Conservation (phyloP, 192 early-diverging fungal species). For the Rhizophagus prolifer region DNA sequence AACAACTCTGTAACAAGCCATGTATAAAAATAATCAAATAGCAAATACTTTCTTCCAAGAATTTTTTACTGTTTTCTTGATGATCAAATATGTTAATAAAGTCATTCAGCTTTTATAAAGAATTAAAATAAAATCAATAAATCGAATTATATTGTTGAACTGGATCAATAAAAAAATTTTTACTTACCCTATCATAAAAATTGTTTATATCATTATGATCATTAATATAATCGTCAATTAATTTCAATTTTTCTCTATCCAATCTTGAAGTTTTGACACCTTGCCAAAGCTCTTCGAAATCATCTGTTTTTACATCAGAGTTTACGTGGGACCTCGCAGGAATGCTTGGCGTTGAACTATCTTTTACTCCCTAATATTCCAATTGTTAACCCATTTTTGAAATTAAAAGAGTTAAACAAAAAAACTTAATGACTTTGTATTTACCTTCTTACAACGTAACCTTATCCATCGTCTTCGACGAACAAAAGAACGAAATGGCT, state of each 20-base stretch:
- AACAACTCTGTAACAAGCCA: not conserved
- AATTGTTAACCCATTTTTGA: not conserved
- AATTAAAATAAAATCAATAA: not conserved
- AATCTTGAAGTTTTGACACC: not conserved
- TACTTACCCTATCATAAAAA: not conserved
- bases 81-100: not conserved
- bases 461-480: constrained; percentile 55
- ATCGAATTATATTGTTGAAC: not conserved
- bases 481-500: constrained; percentile 52
- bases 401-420: not conserved
- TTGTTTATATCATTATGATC: not conserved
- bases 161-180: not conserved
- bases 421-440: not conserved
- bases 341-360: not conserved
- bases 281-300: not conserved
- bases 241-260: constrained; percentile 12
- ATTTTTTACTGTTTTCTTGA: not conserved
- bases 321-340: not conserved
- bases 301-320: not conserved
- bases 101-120: not conserved
- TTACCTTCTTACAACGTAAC: constrained; percentile 43
- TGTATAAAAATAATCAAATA: not conserved
- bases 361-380: not conserved
- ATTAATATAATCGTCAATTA: not conserved
- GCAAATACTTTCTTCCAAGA: not conserved